These are phyloP conservation scores for Talaromyces sp. DNA, from an alignment of 2,329 filamentous ascomycete species.

Conservation along the genomic window DNA sequence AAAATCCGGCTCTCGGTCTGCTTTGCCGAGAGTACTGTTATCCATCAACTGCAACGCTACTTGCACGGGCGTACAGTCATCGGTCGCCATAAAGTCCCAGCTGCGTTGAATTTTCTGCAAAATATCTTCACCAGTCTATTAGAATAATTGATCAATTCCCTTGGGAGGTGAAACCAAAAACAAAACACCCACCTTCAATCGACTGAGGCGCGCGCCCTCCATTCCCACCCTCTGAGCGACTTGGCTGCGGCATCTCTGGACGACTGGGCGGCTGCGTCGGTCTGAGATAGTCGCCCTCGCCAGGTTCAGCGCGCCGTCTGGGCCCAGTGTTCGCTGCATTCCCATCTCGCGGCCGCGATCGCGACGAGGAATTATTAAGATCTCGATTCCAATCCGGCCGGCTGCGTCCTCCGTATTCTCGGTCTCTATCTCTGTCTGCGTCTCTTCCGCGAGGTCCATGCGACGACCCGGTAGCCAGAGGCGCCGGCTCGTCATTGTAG, in stretches of 20 bases:
- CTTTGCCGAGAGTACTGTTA: conserved; percentile 83
- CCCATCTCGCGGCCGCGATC: conserved; percentile 29
- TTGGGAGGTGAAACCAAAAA: neutral
- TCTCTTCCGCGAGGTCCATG: conserved; percentile 27
- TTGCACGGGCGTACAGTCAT: conserved; percentile 87
- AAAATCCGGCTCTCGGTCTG: conserved; percentile 82
- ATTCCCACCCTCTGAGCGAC: conserved; percentile 13
- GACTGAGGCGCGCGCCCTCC: conserved; percentile 23
- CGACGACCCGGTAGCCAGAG: conserved; percentile 18
- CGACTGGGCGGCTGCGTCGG: conserved; percentile 15
- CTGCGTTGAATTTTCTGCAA: conserved; percentile 78
- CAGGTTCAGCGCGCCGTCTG: conserved; percentile 20
- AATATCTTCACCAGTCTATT: conserved; percentile 42
- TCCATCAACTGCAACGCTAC: conserved; percentile 93
- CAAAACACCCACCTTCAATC: conserved; percentile 28
- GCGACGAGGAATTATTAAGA: conserved; percentile 22
- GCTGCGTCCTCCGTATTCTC: conserved; percentile 4
- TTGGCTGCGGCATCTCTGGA: conserved; percentile 14
- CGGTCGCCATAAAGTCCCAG: conserved; percentile 87
- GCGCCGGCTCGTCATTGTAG: conserved; percentile 25
- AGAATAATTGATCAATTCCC: neutral
- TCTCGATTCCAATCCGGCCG: conserved; percentile 22
- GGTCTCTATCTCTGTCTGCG: conserved; percentile 14
- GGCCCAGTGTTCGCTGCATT: conserved; percentile 16
- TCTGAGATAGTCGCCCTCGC: conserved; percentile 19